phyloP scores from a whole-genome alignment of 495 filamentous ascomycete genomes.

The Acidomyces sp. region DNA sequence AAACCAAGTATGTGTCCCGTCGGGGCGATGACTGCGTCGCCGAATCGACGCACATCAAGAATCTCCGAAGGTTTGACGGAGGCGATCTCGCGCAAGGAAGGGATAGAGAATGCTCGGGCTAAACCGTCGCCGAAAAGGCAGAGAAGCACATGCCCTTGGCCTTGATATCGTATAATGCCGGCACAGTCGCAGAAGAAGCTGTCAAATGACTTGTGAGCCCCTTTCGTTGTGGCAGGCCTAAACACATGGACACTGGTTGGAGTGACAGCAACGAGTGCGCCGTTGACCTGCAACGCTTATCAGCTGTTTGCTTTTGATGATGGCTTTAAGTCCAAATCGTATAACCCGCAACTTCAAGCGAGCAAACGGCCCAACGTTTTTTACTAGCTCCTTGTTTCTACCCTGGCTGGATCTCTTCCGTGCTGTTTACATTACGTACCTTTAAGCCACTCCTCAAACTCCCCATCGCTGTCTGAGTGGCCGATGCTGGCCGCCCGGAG shows the following conservation, averaged over 20 bases:
- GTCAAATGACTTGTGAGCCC: constrained; percentile 79
- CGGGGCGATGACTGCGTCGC: constrained; percentile 52
- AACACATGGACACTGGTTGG: constrained; percentile 67
- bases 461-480: constrained; percentile 57
- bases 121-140: constrained; percentile 71
- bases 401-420: too few relatives aligned
- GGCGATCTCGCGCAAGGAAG: constrained; percentile 75
- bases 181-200: constrained; percentile 68
- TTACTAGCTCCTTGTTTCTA: too few relatives aligned
- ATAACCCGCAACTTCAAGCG: too few relatives aligned
- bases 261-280: constrained; percentile 57
- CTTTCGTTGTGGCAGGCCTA: constrained; percentile 70
- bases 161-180: constrained; percentile 54
- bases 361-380: too few relatives aligned
- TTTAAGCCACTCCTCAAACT: constrained; percentile 56
- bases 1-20: constrained; percentile 75
- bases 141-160: constrained; percentile 63
- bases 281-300: constrained; percentile 60
- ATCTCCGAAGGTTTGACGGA: constrained; percentile 44
- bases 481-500: constrained; percentile 58
- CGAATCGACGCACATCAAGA: constrained; percentile 60
- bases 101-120: constrained; percentile 69
- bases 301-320: too few relatives aligned
- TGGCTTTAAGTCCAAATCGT: too few relatives aligned
- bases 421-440: too few relatives aligned